A percentile compares a stretch with the other conserved stretches of the same genome.
These are phyloP conservation scores for Letharia columbiana DNA, from an alignment of 495 filamentous ascomycete genomes.

Conservation along the genomic window DNA sequence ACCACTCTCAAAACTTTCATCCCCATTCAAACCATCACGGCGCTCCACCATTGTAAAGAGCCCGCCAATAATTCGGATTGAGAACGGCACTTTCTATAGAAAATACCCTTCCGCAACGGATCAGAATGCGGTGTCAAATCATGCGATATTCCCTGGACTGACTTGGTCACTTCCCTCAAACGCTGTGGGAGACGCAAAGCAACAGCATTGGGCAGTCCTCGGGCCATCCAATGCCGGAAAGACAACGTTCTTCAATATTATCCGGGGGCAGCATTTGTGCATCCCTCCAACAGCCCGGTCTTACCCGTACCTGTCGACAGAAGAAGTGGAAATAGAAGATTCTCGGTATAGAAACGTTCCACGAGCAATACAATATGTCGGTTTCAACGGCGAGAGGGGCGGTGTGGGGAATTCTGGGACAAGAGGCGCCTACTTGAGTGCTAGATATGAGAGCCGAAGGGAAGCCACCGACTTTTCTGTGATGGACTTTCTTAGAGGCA, in stretches of 20 bases:
- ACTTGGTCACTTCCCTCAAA: conserved; percentile 55
- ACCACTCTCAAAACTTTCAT: conserved; percentile 9
- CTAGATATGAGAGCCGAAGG: conserved; percentile 81
- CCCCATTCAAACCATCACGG: background rate
- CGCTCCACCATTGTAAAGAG: conserved; percentile 13
- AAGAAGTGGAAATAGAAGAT: conserved; percentile 49
- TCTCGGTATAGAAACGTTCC: conserved; percentile 46
- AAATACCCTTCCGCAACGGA: conserved; percentile 53
- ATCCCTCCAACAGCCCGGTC: conserved; percentile 62
- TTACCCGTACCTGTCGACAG: conserved; percentile 63
- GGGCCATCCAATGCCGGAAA: conserved; percentile 62
- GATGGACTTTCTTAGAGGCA: conserved; percentile 64
- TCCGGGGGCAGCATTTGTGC: conserved; percentile 64
- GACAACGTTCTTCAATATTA: conserved; percentile 66
- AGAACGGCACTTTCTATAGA: conserved; percentile 72
- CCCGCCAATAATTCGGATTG: conserved; percentile 61
- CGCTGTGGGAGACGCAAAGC: conserved; percentile 18
- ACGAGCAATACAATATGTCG: conserved; percentile 72
- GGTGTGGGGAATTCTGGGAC: conserved; percentile 45
- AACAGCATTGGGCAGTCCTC: conserved; percentile 65
- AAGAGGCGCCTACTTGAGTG: conserved; percentile 72
- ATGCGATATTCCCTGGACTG: conserved; percentile 59
- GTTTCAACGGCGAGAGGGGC: conserved; percentile 60
- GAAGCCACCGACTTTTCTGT: conserved; percentile 86
- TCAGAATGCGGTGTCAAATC: conserved; percentile 39